A percentile compares a stretch with the other conserved stretches of the same genome.
Evolutionary conservation across 306 rosid genomes (phyloP).

Genomic region (Arachis stenosperma): DNA sequence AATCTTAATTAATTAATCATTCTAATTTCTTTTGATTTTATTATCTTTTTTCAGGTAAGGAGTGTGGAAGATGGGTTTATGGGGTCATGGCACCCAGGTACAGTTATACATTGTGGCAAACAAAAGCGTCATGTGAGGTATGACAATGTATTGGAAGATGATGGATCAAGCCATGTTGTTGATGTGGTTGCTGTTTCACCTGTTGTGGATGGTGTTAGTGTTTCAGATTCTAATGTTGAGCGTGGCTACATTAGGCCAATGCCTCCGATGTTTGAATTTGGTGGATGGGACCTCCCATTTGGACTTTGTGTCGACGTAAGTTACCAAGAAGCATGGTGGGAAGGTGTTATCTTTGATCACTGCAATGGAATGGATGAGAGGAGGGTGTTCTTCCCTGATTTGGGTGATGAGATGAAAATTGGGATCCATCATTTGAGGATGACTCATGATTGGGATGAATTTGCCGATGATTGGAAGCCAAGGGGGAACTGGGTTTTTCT

Average conservation of each 20-base stretch:
- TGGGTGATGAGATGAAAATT: slow-evolving; percentile 72
- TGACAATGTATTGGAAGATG: slow-evolving; percentile 54
- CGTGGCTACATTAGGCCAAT: slow-evolving; percentile 70
- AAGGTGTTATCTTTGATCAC: slow-evolving; percentile 81
- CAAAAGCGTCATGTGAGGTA: slow-evolving; percentile 60
- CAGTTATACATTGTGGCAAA: slow-evolving; percentile 48
- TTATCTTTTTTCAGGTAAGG: slow-evolving; percentile 61
- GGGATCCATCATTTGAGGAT: slow-evolving; percentile 49
- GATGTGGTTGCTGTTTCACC: slow-evolving; percentile 58
- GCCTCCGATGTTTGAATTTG: slow-evolving; percentile 51
- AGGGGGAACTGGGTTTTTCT: slow-evolving; percentile 80
- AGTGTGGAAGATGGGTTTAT: slow-evolving; percentile 74
- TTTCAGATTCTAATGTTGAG: slow-evolving; percentile 6
- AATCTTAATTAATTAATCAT: neutral
- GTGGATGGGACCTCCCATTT: slow-evolving; percentile 46
- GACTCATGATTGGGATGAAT: slow-evolving; percentile 81
- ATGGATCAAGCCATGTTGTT: slow-evolving; percentile 42
- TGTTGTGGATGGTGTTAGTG: slow-evolving; percentile 52
- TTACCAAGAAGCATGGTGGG: slow-evolving; percentile 90
- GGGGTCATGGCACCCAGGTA: slow-evolving; percentile 90
- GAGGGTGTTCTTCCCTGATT: slow-evolving; percentile 76
- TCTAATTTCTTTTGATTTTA: too few species aligned
- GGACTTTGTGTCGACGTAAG: slow-evolving; percentile 77
- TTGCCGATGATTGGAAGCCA: slow-evolving; percentile 55
- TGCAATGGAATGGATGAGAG: slow-evolving; percentile 57